Evolutionary conservation across 371 early-diverging fungal genomes (phyloP).

Genomic region (Thermomucor indicae-seudaticae): DNA sequence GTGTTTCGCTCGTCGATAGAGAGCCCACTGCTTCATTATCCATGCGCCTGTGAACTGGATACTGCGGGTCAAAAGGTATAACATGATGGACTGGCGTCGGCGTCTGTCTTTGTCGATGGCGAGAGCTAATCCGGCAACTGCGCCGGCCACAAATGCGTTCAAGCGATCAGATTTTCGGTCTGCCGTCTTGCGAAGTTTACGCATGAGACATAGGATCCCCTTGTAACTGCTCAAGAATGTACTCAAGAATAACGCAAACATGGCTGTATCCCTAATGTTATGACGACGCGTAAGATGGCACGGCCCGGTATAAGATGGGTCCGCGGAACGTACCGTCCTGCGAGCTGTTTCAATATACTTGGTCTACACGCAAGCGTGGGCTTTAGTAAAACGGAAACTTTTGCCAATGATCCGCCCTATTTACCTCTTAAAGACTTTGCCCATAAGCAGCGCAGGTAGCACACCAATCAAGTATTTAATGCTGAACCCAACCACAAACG

Average conservation of each 20-base stretch:
- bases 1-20: constrained; percentile 27
- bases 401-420: not conserved
- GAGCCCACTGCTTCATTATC: constrained; percentile 62
- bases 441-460: constrained; percentile 61
- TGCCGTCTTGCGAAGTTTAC: constrained; percentile 42
- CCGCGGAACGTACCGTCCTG: constrained; percentile 40
- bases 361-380: constrained; percentile 26
- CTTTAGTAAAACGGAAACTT: not conserved
- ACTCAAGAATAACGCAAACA: constrained; percentile 82
- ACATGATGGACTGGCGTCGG: constrained; percentile 72
- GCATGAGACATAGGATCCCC: constrained; percentile 68
- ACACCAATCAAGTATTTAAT: constrained; percentile 77
- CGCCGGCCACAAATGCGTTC: constrained; percentile 78
- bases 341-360: constrained; percentile 50
- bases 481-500: constrained; percentile 67
- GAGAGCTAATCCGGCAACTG: constrained; percentile 68
- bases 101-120: constrained; percentile 65
- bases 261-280: constrained; percentile 58
- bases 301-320: not conserved
- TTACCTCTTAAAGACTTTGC: constrained; percentile 63
- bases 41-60: constrained; percentile 70
- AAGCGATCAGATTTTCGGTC: constrained; percentile 50
- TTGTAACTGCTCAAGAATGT: constrained; percentile 78
- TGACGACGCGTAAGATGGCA: not conserved
- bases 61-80: constrained; percentile 76